Evolutionary conservation across 2,329 filamentous ascomycete genomes (phyloP).

Genomic region (Stemphylium vesicarium): DNA sequence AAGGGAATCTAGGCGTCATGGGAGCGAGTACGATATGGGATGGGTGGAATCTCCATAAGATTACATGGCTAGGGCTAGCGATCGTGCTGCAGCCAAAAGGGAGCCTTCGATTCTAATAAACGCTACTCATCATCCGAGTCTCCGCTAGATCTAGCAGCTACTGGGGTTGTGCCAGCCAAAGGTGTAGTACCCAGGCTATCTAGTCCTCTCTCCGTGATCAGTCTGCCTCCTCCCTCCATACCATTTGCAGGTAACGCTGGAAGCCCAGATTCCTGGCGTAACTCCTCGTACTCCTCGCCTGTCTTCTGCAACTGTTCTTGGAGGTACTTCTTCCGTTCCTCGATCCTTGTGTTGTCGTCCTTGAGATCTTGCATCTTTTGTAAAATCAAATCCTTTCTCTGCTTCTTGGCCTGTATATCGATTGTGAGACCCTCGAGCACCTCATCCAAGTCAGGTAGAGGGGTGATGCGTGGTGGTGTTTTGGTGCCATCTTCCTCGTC

Average conservation of each 20-base stretch:
- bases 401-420: conserved; percentile 68
- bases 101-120: conserved; percentile 8
- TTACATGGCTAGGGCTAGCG: conserved; percentile 1
- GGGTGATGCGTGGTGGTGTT: conserved; percentile 75
- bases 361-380: conserved; percentile 70
- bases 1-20: not conserved
- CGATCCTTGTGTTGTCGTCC: conserved; percentile 71
- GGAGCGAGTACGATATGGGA: not conserved
- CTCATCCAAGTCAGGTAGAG: conserved; percentile 74
- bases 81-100: conserved; percentile 2
- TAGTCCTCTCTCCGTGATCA: conserved; percentile 44
- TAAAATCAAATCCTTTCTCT: conserved; percentile 63
- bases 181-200: conserved; percentile 49
- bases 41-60: conserved; percentile 1
- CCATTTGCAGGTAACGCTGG: conserved; percentile 40
- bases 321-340: conserved; percentile 75
- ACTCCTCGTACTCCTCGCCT: conserved; percentile 70
- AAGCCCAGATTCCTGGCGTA: conserved; percentile 59
- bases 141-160: conserved; percentile 31
- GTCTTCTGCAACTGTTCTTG: conserved; percentile 82
- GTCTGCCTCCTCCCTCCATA: conserved; percentile 28
- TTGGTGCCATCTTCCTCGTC: conserved; percentile 55
- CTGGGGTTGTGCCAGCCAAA: conserved; percentile 39
- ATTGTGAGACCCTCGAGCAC: conserved; percentile 69
- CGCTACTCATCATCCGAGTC: conserved; percentile 38